A percentile compares a stretch with the other conserved stretches of the same genome.
Conservation (phyloP, 495 filamentous ascomycete genomes). For the Xylaria longipes region DNA sequence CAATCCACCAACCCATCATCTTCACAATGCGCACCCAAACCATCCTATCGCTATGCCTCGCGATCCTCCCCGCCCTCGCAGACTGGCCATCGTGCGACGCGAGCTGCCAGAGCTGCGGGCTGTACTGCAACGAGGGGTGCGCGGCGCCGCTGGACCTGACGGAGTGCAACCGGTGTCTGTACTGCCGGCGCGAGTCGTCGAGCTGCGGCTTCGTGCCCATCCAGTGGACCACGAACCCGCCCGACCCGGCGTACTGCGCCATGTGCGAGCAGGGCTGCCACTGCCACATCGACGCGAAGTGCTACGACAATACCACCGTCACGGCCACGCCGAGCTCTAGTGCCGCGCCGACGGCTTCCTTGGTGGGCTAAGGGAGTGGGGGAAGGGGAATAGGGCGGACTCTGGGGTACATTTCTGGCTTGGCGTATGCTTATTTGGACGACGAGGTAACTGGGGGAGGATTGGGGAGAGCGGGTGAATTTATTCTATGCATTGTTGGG, state of each 20-base stretch:
- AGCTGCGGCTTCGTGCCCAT: conserved; percentile 30
- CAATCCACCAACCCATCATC: not conserved
- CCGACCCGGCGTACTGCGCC: conserved; percentile 29
- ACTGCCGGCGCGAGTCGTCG: conserved; percentile 37
- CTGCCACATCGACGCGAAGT: conserved; percentile 34
- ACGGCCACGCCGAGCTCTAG: conserved; percentile 21
- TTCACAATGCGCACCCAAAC: not conserved
- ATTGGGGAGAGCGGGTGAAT: not conserved
- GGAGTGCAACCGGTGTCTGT: conserved; percentile 32
- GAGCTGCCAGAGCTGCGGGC: not conserved
- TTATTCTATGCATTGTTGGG: not conserved
- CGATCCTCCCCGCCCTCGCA: not conserved
- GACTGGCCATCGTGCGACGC: not conserved
- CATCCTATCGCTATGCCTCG: not conserved
- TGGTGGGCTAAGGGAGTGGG: not conserved
- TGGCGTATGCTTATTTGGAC: conserved; percentile 2
- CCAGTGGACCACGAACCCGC: conserved; percentile 26
- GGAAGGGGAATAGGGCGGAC: not conserved
- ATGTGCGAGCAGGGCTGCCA: conserved; percentile 28
- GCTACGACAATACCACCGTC: conserved; percentile 27
- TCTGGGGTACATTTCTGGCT: not conserved
- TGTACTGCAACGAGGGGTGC: conserved; percentile 33
- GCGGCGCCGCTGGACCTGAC: conserved; percentile 13
- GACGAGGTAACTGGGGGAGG: not conserved
- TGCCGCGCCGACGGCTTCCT: conserved; percentile 1